These are phyloP conservation scores for Cephalotrichum gorgonifer DNA, from an alignment of 2,329 filamentous ascomycete species.

Conservation along the genomic window DNA sequence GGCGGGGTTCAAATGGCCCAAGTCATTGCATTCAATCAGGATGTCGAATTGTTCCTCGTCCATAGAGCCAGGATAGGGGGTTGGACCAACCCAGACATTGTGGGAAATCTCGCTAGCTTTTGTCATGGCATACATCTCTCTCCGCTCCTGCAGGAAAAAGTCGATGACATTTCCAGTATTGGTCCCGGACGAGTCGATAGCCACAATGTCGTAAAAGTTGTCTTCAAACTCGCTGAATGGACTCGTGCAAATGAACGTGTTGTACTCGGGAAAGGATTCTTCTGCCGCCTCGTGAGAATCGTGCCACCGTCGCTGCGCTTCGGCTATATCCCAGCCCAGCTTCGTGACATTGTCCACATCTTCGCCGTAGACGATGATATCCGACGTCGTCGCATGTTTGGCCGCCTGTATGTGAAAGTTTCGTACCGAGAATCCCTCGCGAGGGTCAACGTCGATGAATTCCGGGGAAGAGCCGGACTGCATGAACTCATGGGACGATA, in stretches of 20 bases:
- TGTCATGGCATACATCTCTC: constrained; percentile 92
- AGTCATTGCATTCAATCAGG: constrained; percentile 79
- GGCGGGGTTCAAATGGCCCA: constrained; percentile 65
- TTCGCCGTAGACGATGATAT: constrained; percentile 87
- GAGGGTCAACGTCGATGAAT: constrained; percentile 78
- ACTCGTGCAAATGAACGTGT: constrained; percentile 67
- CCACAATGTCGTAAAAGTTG: constrained; percentile 58
- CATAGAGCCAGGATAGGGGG: constrained; percentile 56
- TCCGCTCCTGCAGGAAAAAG: constrained; percentile 78
- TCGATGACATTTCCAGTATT: constrained; percentile 73
- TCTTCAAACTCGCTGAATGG: constrained; percentile 64
- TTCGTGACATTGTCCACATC: constrained; percentile 50
- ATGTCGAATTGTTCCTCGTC: constrained; percentile 65
- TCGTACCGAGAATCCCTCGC: constrained; percentile 84
- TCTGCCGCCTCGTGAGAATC: constrained; percentile 48
- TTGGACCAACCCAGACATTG: constrained; percentile 87
- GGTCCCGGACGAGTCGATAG: constrained; percentile 60
- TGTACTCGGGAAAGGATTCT: constrained; percentile 54
- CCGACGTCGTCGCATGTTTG: constrained; percentile 78
- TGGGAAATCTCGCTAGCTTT: constrained; percentile 76
- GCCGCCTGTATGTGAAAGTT: constrained; percentile 96
- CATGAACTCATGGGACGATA: constrained; percentile 73
- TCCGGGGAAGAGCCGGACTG: constrained; percentile 37
- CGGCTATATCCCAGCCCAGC: constrained; percentile 58
- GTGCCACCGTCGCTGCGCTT: constrained; percentile 68